Conservation (phyloP, 2,329 filamentous ascomycete species). For the Ascosphaera aggregata region DNA sequence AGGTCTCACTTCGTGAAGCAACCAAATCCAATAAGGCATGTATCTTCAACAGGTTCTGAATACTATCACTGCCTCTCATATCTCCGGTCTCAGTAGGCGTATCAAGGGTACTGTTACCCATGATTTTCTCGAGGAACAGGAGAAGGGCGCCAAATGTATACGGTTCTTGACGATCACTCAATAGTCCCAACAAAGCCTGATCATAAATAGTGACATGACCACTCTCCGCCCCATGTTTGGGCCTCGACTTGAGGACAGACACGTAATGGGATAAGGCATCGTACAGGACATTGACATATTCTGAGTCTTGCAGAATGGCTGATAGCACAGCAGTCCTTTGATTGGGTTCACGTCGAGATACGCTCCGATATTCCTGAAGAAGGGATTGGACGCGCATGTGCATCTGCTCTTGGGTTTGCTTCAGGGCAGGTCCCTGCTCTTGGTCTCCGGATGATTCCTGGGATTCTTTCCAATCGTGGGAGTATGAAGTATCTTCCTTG, state of each 20-base stretch:
- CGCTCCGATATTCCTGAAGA: not conserved
- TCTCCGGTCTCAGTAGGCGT: not conserved
- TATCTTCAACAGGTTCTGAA: not conserved
- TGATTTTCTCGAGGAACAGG: slow-evolving; percentile 16
- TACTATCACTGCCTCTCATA: not conserved
- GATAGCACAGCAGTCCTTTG: not conserved
- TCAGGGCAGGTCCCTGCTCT: not conserved
- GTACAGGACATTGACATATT: not conserved
- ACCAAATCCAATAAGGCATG: not conserved
- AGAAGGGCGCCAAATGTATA: slow-evolving; percentile 13
- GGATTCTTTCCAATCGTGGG: too few species aligned
- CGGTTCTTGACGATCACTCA: slow-evolving; percentile 11
- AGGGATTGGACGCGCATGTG: not conserved
- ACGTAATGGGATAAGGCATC: not conserved
- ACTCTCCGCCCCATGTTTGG: slow-evolving; percentile 7
- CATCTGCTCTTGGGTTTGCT: not conserved
- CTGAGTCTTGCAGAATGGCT: not conserved
- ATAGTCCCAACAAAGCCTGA: slow-evolving; percentile 15
- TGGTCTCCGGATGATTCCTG: not conserved
- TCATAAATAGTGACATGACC: slow-evolving; percentile 19
- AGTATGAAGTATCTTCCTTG: too few species aligned
- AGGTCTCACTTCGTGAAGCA: not conserved
- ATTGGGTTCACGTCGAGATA: not conserved
- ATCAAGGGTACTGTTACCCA: slow-evolving; percentile 8
- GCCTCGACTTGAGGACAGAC: not conserved